Evolutionary conservation across 805 yeast genomes (phyloP).

Genomic region (Candida sanyiensis): DNA sequence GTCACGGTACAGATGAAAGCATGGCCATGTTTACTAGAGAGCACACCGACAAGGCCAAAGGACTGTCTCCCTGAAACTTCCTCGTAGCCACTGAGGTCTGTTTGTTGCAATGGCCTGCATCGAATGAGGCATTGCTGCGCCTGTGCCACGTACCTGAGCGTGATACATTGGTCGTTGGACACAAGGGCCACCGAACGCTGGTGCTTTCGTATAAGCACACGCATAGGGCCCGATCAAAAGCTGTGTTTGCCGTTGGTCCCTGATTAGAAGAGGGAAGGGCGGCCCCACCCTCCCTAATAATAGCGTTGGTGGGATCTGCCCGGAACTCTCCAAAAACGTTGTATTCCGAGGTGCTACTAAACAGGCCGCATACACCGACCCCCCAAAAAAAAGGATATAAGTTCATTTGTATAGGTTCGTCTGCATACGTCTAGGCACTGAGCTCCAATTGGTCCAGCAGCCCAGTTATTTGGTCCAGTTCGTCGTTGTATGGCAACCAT

Average conservation of each 20-base stretch:
- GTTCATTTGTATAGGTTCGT: neutral
- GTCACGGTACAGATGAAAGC: conserved; percentile 57
- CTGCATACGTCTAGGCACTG: neutral
- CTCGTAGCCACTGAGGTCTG: conserved; percentile 35
- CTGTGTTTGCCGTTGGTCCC: no score
- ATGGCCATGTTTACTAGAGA: conserved; percentile 39
- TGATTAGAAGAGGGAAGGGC: no score
- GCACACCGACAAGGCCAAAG: conserved; percentile 58
- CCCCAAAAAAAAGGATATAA: no score
- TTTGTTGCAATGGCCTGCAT: conserved; percentile 38
- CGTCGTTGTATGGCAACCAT: conserved; percentile 23
- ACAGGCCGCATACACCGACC: no score
- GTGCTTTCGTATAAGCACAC: conserved; percentile 40
- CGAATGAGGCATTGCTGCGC: conserved; percentile 40
- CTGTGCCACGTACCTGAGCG: conserved; percentile 40
- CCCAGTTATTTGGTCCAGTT: conserved; percentile 35
- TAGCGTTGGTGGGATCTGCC: no score
- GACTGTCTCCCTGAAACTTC: conserved; percentile 33
- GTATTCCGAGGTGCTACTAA: no score
- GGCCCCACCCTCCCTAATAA: no score
- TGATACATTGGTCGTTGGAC: conserved; percentile 51
- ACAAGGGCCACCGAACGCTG: conserved; percentile 70
- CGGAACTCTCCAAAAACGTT: no score
- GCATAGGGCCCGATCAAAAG: conserved; percentile 14
- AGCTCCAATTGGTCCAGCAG: conserved; percentile 32